Percentiles rank a stretch among this genome's conserved stretches.
These are phyloP conservation scores for Mycena indigotica DNA, from an alignment of 768 basidiomycete genomes.

Conservation along the genomic window DNA sequence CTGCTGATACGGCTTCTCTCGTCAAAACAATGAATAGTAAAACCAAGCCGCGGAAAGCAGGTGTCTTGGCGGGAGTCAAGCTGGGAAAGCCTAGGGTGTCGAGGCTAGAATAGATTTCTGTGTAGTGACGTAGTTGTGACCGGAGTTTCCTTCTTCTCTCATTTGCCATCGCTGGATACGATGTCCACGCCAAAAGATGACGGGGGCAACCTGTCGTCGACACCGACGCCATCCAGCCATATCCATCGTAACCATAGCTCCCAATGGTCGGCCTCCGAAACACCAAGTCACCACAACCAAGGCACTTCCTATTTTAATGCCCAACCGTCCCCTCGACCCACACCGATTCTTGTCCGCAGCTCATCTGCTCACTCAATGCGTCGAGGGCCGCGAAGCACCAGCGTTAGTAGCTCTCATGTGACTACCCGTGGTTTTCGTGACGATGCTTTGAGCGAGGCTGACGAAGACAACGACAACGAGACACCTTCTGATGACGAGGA, in stretches of 20 bases:
- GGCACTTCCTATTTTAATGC: slow-evolving; percentile 67
- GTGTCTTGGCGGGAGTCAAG: slow-evolving; percentile 44
- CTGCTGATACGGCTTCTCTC: slow-evolving; percentile 3
- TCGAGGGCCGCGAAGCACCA: slow-evolving; percentile 59
- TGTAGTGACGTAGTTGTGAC: not conserved
- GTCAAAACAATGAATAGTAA: slow-evolving; percentile 1
- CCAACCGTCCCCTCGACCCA: slow-evolving; percentile 48
- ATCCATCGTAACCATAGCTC: slow-evolving; percentile 55
- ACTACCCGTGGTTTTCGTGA: slow-evolving; percentile 49
- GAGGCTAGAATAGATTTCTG: not conserved
- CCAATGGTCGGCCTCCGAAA: slow-evolving; percentile 59
- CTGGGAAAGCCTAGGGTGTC: slow-evolving; percentile 37
- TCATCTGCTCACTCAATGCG: slow-evolving; percentile 55
- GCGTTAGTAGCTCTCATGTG: slow-evolving; percentile 59
- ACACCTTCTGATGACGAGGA: slow-evolving; percentile 25
- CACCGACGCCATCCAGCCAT: slow-evolving; percentile 47
- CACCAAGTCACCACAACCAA: slow-evolving; percentile 65
- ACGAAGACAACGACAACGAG: slow-evolving; percentile 48
- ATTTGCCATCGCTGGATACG: slow-evolving; percentile 7
- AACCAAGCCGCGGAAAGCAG: slow-evolving; percentile 11
- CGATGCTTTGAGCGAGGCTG: slow-evolving; percentile 54
- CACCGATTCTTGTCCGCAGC: slow-evolving; percentile 49
- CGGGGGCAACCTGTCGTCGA: slow-evolving; percentile 38
- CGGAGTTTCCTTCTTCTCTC: not conserved
- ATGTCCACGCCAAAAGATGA: slow-evolving; percentile 37